Base-by-base conservation (phyloP, 345 rosid genomes). In the Populus euphratica region DNA sequence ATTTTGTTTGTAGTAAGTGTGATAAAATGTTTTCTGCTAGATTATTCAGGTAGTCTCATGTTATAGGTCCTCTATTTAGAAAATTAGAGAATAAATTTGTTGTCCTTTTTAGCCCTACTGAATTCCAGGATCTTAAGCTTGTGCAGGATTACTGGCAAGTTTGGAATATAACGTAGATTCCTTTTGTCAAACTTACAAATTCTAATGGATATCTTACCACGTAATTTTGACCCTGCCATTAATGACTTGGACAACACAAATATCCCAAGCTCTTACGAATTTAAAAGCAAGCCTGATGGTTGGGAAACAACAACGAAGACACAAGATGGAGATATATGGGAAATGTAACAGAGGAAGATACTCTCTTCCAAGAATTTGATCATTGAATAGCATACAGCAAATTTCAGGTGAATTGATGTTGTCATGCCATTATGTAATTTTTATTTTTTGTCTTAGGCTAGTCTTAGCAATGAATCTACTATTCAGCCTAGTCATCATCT, bases 291-390 rank as follows among this genome's bases (percentile, higher is more conserved):
- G 86, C 97, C 99, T 17, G 98, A 91, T 81, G 98, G 99, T 25
- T 96, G 99, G 99, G 97, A 96, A 88, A 88, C 98, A 77, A 88
- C 91, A 9, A 80, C 94, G 21, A 93, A 89, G 82, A 88, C 85
- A 31, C 92, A 88, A 78, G 99, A 93, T 70, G 98, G 94, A 27
- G 93, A 88, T 73, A 79, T 92, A 54, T 96, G 98, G 99, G 98
- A 93, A 68, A 92, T 96, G 98, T 87, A 98, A 74, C 97, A 93
- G 84, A 96, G 80, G 99, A 93, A 83, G 97, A 96, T 77, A 92
- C 93, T 84, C 91, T 93, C 39, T 90, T 93, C 62, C 98, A 96
- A 86, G 98, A 96, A 85, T 93, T 90, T 73, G 99, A 96, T 77
- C 94, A 96, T 27, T 90, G 98, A 47, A 88, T 86, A 23, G 92